Conservation (phyloP, 352 stramenopile genomes). For the Phytophthora hybrid region DNA sequence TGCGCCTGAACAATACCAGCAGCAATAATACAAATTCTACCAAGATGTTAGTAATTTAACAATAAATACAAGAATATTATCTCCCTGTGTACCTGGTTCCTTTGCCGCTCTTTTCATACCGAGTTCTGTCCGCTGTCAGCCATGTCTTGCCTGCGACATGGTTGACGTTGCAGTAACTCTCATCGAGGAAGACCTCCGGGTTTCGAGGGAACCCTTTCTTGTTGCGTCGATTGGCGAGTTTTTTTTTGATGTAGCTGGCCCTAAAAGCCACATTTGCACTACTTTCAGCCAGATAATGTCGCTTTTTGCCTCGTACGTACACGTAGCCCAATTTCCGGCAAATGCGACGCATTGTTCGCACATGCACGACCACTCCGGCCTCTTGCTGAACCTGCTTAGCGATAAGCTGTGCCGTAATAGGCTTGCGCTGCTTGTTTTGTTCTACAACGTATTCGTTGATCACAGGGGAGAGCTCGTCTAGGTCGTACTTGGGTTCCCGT, state of each 20-base stretch:
- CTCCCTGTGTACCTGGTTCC: not conserved
- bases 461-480: not conserved
- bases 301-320: not conserved
- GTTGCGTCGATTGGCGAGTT: not conserved
- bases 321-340: not conserved
- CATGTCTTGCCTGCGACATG: not conserved
- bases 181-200: not conserved
- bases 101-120: not conserved
- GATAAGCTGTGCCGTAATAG: not conserved
- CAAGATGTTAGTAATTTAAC: not conserved
- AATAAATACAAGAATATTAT: not conserved
- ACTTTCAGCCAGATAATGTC: not conserved
- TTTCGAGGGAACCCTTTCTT: not conserved
- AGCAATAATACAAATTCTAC: not conserved
- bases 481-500: not conserved
- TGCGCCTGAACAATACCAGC: not conserved
- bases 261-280: not conserved
- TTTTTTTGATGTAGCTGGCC: not conserved
- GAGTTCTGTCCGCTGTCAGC: not conserved
- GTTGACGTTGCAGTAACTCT: not conserved
- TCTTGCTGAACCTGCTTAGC: not conserved
- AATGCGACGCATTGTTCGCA: not conserved
- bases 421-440: not conserved
- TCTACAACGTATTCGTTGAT: not conserved
- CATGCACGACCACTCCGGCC: not conserved